Conservation (phyloP, 805 yeast species). For the Saturnispora kantuleensis region DNA sequence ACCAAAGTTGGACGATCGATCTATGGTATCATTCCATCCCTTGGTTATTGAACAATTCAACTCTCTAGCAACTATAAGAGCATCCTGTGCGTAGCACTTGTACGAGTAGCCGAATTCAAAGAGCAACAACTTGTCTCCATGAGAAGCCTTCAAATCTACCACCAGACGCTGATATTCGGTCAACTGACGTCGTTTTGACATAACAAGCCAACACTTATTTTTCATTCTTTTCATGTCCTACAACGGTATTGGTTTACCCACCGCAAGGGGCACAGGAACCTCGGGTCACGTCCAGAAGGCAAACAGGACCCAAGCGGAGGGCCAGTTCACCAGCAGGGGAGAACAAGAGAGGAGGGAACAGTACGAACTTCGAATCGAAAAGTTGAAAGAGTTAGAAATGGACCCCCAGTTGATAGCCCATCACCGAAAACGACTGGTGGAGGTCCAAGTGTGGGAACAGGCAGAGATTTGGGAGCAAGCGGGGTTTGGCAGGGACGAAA, state of each 20-base stretch:
- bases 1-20: slow-evolving; percentile 33
- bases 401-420: slow-evolving; percentile 28
- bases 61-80: slow-evolving; percentile 53
- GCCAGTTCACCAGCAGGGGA: slow-evolving; percentile 8
- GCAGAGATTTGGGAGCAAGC: slow-evolving; percentile 44
- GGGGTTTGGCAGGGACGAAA: slow-evolving; percentile 27
- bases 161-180: slow-evolving; percentile 82
- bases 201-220: not conserved
- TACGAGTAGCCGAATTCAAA: slow-evolving; percentile 90
- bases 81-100: slow-evolving; percentile 81
- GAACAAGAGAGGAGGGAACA: not conserved
- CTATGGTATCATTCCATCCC: slow-evolving; percentile 50
- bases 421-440: slow-evolving; percentile 30
- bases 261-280: slow-evolving; percentile 54
- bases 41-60: slow-evolving; percentile 64
- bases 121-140: slow-evolving; percentile 64
- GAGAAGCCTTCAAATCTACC: slow-evolving; percentile 46
- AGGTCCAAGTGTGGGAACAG: slow-evolving; percentile 39
- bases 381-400: slow-evolving; percentile 2
- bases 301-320: slow-evolving; percentile 33
- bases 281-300: slow-evolving; percentile 47
- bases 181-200: slow-evolving; percentile 22
- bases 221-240: slow-evolving; percentile 33
- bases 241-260: slow-evolving; percentile 47
- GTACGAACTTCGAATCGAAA: slow-evolving; percentile 11